Percentiles rank a stretch among this genome's conserved stretches.
These are phyloP conservation scores for Pisolithus tinctorius DNA, from an alignment of 768 basidiomycete genomes.

Conservation along the genomic window DNA sequence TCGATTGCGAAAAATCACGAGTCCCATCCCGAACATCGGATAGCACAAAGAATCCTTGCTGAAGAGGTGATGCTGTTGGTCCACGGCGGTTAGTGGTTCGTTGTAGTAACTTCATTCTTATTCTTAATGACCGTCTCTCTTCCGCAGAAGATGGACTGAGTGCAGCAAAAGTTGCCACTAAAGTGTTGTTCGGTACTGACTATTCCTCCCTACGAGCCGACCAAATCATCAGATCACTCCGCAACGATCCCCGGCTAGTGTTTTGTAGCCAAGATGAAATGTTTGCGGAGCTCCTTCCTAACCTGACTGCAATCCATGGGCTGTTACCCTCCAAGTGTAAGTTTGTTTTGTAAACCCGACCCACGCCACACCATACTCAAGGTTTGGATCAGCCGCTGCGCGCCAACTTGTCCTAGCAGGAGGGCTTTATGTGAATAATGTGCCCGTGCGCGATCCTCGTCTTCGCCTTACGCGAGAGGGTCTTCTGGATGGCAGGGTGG, in stretches of 20 bases:
- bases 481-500: slow-evolving; percentile 56
- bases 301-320: slow-evolving; percentile 52
- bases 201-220: slow-evolving; percentile 40
- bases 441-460: slow-evolving; percentile 43
- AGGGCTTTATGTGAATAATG: slow-evolving; percentile 70
- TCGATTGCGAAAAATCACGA: slow-evolving; percentile 51
- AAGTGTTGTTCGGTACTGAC: slow-evolving; percentile 37
- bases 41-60: slow-evolving; percentile 48
- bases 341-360: slow-evolving; percentile 16
- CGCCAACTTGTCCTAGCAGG: slow-evolving; percentile 52
- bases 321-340: slow-evolving; percentile 60
- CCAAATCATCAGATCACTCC: slow-evolving; percentile 55
- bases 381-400: slow-evolving; percentile 49
- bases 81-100: slow-evolving; percentile 50
- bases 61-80: slow-evolving; percentile 54
- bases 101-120: background rate
- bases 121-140: background rate
- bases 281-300: slow-evolving; percentile 45
- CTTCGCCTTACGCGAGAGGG: slow-evolving; percentile 35
- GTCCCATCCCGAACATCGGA: slow-evolving; percentile 31
- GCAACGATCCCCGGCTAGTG: slow-evolving; percentile 59
- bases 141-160: slow-evolving; percentile 1
- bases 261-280: slow-evolving; percentile 46
- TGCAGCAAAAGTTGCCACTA: slow-evolving; percentile 28
- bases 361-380: slow-evolving; percentile 3